Evolutionary conservation across 148 eudicot species (phyloP), one percentile per base, ranked within the genome.

Genomic region (Suaeda aralocaspica): DNA sequence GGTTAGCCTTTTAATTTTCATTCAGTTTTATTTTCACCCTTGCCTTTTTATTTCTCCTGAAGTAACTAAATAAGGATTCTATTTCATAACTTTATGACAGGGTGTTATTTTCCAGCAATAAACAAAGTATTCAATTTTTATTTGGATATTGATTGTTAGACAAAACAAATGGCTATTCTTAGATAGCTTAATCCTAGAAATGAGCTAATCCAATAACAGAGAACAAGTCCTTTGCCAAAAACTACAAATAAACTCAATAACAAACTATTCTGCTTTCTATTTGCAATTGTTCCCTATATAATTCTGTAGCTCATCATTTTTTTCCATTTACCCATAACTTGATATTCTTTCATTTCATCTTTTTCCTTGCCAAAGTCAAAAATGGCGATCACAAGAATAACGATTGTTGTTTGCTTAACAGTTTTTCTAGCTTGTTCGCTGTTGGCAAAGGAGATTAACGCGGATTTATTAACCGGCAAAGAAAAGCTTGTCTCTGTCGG

Each of bases 381-480:
- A 29, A 77, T 72, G 80, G 52, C 58, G 16, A 39, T 59, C 1
- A 56, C 44, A n/a, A 63, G 66, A 60, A 71, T 61, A 41, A 52
- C 30, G 10, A 29, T 77, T 44, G 31, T 49, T 14, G 3, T 67
- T 59, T 61, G 71, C 46, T 39, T 77, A 24, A 48, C 68, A 60
- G 13, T 72, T 64, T 14, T 68, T 28, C 25, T 77, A 28, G 46
- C 73, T 6, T 60, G 72, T 76, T 67, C 69, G 24, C 34, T 72
- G 0, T 11, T 72, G 19, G 22, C 68, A 6, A 60, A 58, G 25
- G 68, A 25, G 3, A 29, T 42, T 1, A 58, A 77, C 12, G 76
- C 51, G 8, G 52, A 18, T 4, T 44, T 45, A 3, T 53, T 5
- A 56, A 28, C 28, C 1, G 42, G 5, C 5, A 63, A 41, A 10